A percentile compares a stretch with the other conserved stretches of the same genome.
These are phyloP conservation scores for Stephanodiscus minutulus DNA, from an alignment of 108 stramenopile species.

Conservation along the genomic window DNA sequence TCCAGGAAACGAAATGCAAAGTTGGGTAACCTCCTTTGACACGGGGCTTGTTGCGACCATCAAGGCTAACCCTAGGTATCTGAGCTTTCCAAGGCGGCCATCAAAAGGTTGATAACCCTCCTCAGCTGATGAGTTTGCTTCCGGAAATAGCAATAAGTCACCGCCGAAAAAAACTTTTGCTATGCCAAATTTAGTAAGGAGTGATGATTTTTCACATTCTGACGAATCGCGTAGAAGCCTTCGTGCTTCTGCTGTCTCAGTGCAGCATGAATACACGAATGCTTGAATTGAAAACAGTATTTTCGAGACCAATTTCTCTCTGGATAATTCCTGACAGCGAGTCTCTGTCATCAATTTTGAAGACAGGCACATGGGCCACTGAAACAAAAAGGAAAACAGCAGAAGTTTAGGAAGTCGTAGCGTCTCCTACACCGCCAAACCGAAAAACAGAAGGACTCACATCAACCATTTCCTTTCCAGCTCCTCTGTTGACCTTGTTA, in stretches of 20 bases:
- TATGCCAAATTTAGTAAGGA: slow-evolving; percentile 78
- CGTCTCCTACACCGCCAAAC: background rate
- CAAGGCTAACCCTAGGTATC: slow-evolving; percentile 75
- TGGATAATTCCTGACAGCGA: slow-evolving; percentile 76
- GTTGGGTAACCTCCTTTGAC: slow-evolving; percentile 75
- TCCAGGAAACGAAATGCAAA: slow-evolving; percentile 74
- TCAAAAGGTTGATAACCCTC: slow-evolving; percentile 80
- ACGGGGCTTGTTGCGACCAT: slow-evolving; percentile 82
- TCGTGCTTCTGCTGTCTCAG: slow-evolving; percentile 68
- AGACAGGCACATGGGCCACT: slow-evolving; percentile 87
- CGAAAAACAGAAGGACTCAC: slow-evolving; percentile 48
- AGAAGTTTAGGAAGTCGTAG: background rate
- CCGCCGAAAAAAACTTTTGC: slow-evolving; percentile 48
- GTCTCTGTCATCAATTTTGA: slow-evolving; percentile 60
- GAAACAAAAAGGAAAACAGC: slow-evolving; percentile 9
- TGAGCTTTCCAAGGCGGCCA: slow-evolving; percentile 74
- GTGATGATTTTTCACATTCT: slow-evolving; percentile 25
- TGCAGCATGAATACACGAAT: slow-evolving; percentile 78
- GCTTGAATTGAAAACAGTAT: slow-evolving; percentile 76
- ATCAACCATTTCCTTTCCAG: slow-evolving; percentile 66
- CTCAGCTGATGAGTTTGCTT: slow-evolving; percentile 52
- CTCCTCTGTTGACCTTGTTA: slow-evolving; percentile 62
- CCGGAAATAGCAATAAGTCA: slow-evolving; percentile 63
- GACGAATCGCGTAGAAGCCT: slow-evolving; percentile 38
- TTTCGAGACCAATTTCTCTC: slow-evolving; percentile 81